These are phyloP conservation scores for Cnidoscolus chayamansa DNA, from an alignment of 441 rosid genomes.

Conservation along the genomic window DNA sequence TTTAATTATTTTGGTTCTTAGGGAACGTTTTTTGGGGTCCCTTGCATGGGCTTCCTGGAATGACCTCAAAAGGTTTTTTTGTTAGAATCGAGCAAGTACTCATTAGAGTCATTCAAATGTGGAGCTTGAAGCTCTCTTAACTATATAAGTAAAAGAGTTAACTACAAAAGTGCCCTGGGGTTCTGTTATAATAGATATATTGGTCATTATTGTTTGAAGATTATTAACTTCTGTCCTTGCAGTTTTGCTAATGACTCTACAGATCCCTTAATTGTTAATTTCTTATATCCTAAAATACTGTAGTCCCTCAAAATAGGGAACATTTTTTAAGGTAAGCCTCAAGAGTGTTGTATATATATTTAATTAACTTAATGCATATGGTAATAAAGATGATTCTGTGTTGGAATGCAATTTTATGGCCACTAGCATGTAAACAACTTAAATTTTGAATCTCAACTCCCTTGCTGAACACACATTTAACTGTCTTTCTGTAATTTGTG, in stretches of 20 bases:
- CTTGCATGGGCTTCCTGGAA: not conserved
- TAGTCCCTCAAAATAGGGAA: no score
- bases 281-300: no score
- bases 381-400: not conserved
- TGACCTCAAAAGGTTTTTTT: not conserved
- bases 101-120: not conserved
- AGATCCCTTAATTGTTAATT: no score
- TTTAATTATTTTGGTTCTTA: no score
- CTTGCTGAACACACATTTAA: not conserved
- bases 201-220: no score
- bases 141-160: no score
- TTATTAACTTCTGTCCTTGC: no score
- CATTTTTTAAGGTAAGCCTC: no score
- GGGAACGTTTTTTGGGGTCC: not conserved
- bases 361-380: not conserved
- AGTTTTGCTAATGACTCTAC: no score
- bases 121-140: not conserved
- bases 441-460: not conserved
- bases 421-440: not conserved
- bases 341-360: no score
- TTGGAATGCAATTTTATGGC: not conserved
- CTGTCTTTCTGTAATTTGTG: not conserved
- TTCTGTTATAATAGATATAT: no score
- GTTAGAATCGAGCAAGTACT: not conserved
- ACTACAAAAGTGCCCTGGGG: no score